Conservation (phyloP, 495 filamentous ascomycete species). For the Penicillium lagena region DNA sequence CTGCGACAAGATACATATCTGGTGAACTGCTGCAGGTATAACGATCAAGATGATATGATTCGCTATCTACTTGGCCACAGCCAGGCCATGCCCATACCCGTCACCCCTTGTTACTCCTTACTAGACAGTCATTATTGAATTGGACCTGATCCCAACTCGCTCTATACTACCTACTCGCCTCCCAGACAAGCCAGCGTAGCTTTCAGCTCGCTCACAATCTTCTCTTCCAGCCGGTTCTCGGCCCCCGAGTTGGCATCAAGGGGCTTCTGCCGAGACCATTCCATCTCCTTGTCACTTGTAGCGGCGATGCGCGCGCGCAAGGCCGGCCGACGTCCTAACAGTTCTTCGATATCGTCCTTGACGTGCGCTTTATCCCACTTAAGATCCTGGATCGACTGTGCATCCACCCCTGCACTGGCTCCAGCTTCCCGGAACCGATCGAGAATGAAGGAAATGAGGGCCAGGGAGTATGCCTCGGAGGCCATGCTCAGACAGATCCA, state of each 20-base stretch:
- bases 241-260: slow-evolving; percentile 22
- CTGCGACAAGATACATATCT: too few species aligned
- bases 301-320: slow-evolving; percentile 66
- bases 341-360: slow-evolving; percentile 73
- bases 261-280: slow-evolving; percentile 49
- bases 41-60: too few species aligned
- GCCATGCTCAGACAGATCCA: slow-evolving; percentile 64
- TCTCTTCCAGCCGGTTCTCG: slow-evolving; percentile 66
- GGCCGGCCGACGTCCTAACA: slow-evolving; percentile 53
- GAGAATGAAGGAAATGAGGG: slow-evolving; percentile 64
- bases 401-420: slow-evolving; percentile 48
- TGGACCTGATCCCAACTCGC: too few species aligned
- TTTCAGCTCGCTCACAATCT: slow-evolving; percentile 57
- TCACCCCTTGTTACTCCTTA: slow-evolving; percentile 50
- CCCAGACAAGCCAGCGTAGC: slow-evolving; percentile 33
- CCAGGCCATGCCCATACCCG: too few species aligned
- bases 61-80: too few species aligned
- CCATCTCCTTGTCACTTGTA: slow-evolving; percentile 63
- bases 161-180: slow-evolving; percentile 15
- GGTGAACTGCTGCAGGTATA: too few species aligned
- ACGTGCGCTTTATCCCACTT: slow-evolving; percentile 64
- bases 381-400: slow-evolving; percentile 55
- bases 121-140: slow-evolving; percentile 16
- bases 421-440: slow-evolving; percentile 53
- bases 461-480: slow-evolving; percentile 69